Base-by-base conservation (phyloP, 2,329 filamentous ascomycete species). In the Thelonectria rubi region DNA sequence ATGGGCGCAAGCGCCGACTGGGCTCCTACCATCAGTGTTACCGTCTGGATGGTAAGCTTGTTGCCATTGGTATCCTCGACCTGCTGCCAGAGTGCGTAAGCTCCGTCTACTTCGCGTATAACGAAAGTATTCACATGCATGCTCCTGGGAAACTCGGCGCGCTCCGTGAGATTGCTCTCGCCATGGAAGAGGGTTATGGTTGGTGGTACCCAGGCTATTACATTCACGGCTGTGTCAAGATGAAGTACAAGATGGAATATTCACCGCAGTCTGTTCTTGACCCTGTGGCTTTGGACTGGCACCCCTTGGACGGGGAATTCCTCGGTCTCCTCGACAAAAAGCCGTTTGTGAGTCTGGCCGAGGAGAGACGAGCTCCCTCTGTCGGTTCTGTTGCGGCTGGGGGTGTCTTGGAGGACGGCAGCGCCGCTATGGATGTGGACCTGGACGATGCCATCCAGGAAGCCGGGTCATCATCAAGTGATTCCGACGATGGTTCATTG, bases 21-120 rank as follows among this genome's bases (percentile, higher is more conserved):
- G 92, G 92, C 15, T 92, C 91, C 2, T 94, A 87, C 69, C 92
- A 95, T 70, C 91, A 94, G 73, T 93, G 91, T 77, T 94, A 94
- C 73, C 84, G 91, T 30, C 80, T 95, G 3, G 90, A 95, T 71
- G 91, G 91, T 20, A 82, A 86, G 51, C 81, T 95, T 14, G 86
- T 94, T 21, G 92, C 92, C 2, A 84, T 95, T 65, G 89, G 89
- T 0, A 89, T 95, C 1, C 79, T 95, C 5, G 92, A 95, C 72
- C 81, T 95, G 9, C 80, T 95, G 1, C 92, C 92, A 0, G 81
- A 92, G 60, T 89, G 87, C 66, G 90, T 95, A 51, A 94, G 91
- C 69, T 90, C 90, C 5, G 92, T 95, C 11, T 95, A 95, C 77
- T 92, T 95, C 73, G 78, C 95, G 63, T 95, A 95, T 72, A 86